A percentile compares a stretch with the other conserved stretches of the same genome.
phyloP scores from a whole-genome alignment of 1,284 basidiomycete species.

The Sphagnurus paluster region DNA sequence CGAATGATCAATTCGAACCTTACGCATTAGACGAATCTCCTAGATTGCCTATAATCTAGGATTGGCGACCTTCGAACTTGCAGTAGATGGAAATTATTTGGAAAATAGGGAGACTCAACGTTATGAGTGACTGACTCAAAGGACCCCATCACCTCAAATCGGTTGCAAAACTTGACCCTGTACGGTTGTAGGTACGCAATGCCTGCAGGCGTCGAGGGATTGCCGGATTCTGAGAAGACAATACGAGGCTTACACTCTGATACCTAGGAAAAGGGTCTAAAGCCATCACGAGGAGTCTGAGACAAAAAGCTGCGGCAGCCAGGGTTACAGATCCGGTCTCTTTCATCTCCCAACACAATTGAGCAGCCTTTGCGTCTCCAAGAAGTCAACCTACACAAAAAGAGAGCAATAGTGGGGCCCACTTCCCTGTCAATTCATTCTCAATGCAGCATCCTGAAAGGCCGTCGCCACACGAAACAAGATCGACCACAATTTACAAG shows the following conservation, averaged over 20 bases:
- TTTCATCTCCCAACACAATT: slow-evolving; percentile 19
- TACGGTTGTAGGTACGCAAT: too few species aligned
- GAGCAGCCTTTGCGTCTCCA: not conserved
- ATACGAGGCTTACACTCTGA: slow-evolving; percentile 18
- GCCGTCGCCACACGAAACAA: slow-evolving; percentile 7
- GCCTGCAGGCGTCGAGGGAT: slow-evolving; percentile 13
- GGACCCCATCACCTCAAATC: too few species aligned
- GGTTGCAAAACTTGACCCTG: too few species aligned
- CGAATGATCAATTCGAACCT: too few species aligned
- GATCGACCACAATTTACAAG: slow-evolving; percentile 8
- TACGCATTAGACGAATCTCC: too few species aligned
- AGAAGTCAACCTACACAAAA: slow-evolving; percentile 15
- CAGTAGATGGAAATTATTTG: too few species aligned
- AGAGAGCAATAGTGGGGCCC: slow-evolving; percentile 4
- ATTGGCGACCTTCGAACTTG: too few species aligned
- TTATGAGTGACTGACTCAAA: too few species aligned
- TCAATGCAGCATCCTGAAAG: slow-evolving; percentile 11
- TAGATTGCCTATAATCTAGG: too few species aligned
- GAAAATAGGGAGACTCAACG: too few species aligned
- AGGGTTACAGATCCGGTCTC: slow-evolving; percentile 14
- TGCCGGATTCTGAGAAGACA: slow-evolving; percentile 20
- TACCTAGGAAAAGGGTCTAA: slow-evolving; percentile 10
- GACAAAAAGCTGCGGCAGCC: slow-evolving; percentile 22
- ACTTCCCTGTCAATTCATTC: slow-evolving; percentile 5
- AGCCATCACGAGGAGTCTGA: slow-evolving; percentile 21